These are phyloP conservation scores for Peltaster fructicola DNA, from an alignment of 2,329 filamentous ascomycete genomes.

Conservation along the genomic window DNA sequence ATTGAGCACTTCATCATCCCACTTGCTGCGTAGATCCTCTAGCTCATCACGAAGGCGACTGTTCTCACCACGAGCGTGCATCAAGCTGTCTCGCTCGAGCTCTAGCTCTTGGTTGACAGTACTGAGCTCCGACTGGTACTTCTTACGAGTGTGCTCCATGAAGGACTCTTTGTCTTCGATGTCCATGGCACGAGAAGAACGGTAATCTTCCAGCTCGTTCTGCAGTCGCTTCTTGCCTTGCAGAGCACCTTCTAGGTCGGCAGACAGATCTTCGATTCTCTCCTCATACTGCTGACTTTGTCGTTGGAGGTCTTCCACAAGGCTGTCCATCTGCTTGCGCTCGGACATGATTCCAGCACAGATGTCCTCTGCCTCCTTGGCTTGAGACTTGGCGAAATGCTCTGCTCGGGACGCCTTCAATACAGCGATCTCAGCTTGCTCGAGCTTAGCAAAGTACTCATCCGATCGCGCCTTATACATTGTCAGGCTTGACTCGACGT, in stretches of 20 bases:
- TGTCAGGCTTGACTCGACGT: conserved; percentile 67
- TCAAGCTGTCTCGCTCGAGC: conserved; percentile 74
- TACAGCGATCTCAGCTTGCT: conserved; percentile 90
- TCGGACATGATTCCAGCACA: conserved; percentile 83
- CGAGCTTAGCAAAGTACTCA: conserved; percentile 92
- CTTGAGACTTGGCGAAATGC: conserved; percentile 82
- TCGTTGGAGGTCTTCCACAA: conserved; percentile 76
- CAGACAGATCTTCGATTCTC: conserved; percentile 75
- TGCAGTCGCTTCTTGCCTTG: conserved; percentile 90
- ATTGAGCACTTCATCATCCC: conserved; percentile 96
- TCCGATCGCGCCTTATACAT: conserved; percentile 85
- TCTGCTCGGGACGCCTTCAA: conserved; percentile 83
- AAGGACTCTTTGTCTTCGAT: conserved; percentile 92
- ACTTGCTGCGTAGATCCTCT: conserved; percentile 85
- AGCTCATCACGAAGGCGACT: conserved; percentile 83
- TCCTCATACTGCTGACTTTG: conserved; percentile 83
- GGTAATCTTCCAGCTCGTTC: conserved; percentile 93
- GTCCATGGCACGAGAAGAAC: conserved; percentile 84
- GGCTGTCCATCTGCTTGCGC: conserved; percentile 71
- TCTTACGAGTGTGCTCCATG: conserved; percentile 92
- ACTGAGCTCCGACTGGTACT: conserved; percentile 87
- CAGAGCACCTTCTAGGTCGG: conserved; percentile 67
- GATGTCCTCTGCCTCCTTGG: conserved; percentile 77
- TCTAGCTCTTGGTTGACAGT: conserved; percentile 83
- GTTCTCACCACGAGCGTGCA: conserved; percentile 72